These are phyloP conservation scores for Punica granatum DNA, from an alignment of 345 rosid genomes.

Conservation along the genomic window DNA sequence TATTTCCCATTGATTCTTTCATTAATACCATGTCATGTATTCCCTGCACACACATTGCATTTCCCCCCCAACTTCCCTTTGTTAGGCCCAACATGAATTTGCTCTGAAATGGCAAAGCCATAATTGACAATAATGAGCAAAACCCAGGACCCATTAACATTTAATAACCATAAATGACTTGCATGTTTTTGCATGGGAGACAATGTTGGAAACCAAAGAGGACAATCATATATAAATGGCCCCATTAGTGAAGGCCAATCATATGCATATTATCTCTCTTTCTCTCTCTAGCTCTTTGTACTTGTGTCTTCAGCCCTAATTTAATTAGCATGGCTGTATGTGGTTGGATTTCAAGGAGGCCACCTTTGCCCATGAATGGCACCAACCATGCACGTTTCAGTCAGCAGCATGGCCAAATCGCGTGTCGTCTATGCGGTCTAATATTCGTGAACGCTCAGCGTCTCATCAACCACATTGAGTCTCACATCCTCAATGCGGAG, in stretches of 20 bases:
- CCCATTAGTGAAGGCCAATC: neutral
- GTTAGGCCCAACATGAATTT: neutral
- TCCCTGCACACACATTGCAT: neutral
- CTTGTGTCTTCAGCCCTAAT: neutral
- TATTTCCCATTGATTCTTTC: neutral
- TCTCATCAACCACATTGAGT: neutral
- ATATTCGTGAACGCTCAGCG: neutral
- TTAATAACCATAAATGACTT: neutral
- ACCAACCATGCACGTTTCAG: neutral
- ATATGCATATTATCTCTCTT: neutral
- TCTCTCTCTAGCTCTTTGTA: neutral
- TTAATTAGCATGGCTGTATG: neutral
- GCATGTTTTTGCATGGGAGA: conserved; percentile 1
- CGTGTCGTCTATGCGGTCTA: neutral
- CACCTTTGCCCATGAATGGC: neutral
- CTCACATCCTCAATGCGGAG: neutral
- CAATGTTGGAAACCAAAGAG: neutral
- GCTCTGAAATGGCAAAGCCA: neutral
- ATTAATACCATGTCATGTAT: neutral
- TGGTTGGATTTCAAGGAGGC: neutral
- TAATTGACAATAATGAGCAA: neutral
- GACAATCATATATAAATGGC: neutral
- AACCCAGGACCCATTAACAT: no score
- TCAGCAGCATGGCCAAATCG: neutral
- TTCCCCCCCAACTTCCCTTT: neutral